phyloP scores from a whole-genome alignment of 768 basidiomycete genomes.

The Coprinopsis marcescibilis region DNA sequence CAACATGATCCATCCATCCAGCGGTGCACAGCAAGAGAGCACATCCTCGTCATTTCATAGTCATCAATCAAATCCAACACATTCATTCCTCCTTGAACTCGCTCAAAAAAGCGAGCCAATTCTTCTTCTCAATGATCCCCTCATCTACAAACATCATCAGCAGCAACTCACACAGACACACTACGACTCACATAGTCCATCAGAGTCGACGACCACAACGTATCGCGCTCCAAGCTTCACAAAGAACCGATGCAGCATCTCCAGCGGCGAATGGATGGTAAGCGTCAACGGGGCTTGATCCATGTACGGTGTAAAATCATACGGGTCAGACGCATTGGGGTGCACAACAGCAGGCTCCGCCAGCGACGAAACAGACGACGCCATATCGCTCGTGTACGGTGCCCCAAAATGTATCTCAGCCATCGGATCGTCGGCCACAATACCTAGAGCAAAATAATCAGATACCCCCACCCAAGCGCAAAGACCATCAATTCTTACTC shows the following conservation, averaged over 20 bases:
- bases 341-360: background rate
- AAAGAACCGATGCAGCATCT: conserved; percentile 91
- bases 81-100: conserved; percentile 57
- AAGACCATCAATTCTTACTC: conserved; percentile 38
- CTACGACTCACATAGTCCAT: conserved; percentile 66
- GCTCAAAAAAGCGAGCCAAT: conserved; percentile 83
- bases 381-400: conserved; percentile 32
- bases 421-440: conserved; percentile 71
- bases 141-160: conserved; percentile 46
- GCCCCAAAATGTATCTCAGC: conserved; percentile 62
- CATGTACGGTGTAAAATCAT: conserved; percentile 86
- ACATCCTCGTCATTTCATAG: too few relatives aligned
- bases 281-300: conserved; percentile 92
- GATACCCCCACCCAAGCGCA: conserved; percentile 3
- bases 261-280: conserved; percentile 78
- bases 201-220: conserved; percentile 74
- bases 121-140: conserved; percentile 92
- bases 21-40: too few relatives aligned
- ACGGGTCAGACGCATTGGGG: conserved; percentile 42
- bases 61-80: conserved; percentile 11
- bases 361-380: conserved; percentile 60
- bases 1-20: too few relatives aligned
- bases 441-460: conserved; percentile 34
- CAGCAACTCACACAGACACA: background rate
- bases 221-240: conserved; percentile 91